phyloP scores from a whole-genome alignment of 805 yeast genomes.

The Ogataea ramenticola region DNA sequence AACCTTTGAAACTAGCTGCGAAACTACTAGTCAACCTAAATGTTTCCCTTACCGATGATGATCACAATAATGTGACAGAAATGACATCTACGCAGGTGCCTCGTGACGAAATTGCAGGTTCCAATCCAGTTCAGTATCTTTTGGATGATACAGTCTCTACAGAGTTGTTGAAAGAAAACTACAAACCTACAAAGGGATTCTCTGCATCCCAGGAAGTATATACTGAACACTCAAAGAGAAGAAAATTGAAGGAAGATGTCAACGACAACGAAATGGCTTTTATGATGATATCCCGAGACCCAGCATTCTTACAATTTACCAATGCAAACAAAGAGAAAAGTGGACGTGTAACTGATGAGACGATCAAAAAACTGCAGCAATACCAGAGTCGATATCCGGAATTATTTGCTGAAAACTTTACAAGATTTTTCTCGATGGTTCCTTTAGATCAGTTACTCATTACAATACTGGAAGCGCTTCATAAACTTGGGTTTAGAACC shows the following conservation, averaged over 20 bases:
- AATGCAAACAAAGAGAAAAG: constrained; percentile 17
- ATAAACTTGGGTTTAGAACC: constrained; percentile 32
- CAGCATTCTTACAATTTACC: constrained; percentile 42
- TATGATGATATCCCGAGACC: constrained; percentile 38
- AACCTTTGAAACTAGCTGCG: constrained; percentile 44
- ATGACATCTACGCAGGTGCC: constrained; percentile 15
- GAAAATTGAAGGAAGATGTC: constrained; percentile 17
- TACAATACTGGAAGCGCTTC: constrained; percentile 33
- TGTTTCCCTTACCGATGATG: constrained; percentile 46
- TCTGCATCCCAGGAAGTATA: constrained; percentile 36
- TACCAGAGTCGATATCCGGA: constrained; percentile 15
- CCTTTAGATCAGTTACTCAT: constrained; percentile 37
- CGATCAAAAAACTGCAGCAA: constrained; percentile 13
- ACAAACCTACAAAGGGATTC: constrained; percentile 13
- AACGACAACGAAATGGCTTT: constrained; percentile 26
- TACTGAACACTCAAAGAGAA: constrained; percentile 30
- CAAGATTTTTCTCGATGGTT: constrained; percentile 42
- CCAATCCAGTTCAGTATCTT: constrained; percentile 42
- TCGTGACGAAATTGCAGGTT: constrained; percentile 12
- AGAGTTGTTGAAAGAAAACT: constrained; percentile 18
- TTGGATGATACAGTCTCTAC: constrained; percentile 29
- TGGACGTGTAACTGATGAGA: constrained; percentile 10
- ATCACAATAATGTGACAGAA: constrained; percentile 25
- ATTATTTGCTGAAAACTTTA: constrained; percentile 36
- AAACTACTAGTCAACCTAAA: constrained; percentile 44